Evolutionary conservation across 768 basidiomycete genomes (phyloP).

Genomic region (Termitomyces bulborhizus): DNA sequence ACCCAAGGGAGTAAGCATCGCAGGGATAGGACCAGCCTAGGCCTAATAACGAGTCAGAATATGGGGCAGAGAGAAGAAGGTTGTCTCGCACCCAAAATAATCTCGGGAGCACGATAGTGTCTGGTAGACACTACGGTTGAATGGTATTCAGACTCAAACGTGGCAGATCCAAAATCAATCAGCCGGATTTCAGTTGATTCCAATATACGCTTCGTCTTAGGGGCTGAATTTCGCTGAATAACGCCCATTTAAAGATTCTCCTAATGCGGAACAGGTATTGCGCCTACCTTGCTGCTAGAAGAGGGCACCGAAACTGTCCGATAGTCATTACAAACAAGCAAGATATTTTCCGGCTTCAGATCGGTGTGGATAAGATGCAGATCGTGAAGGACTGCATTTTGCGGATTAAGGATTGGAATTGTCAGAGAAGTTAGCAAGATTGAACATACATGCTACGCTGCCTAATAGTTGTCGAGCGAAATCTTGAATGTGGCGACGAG

Average conservation of each 20-base stretch:
- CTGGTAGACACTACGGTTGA: slow-evolving; percentile 97
- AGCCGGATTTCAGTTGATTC: slow-evolving; percentile 87
- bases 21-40: slow-evolving; percentile 98
- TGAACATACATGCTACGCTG: slow-evolving; percentile 84
- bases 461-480: slow-evolving; percentile 90
- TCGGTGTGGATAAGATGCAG: slow-evolving; percentile 94
- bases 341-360: slow-evolving; percentile 97
- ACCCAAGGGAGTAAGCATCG: slow-evolving; percentile 97
- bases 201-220: slow-evolving; percentile 72
- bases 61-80: neutral
- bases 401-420: slow-evolving; percentile 8
- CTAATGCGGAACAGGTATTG: slow-evolving; percentile 8
- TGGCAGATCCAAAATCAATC: slow-evolving; percentile 98
- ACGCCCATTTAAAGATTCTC: slow-evolving; percentile 3
- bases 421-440: neutral
- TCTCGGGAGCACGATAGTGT: slow-evolving; percentile 98
- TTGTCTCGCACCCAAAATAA: slow-evolving; percentile 76
- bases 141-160: slow-evolving; percentile 97
- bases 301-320: slow-evolving; percentile 52
- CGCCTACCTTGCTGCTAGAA: slow-evolving; percentile 53
- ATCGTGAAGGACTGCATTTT: slow-evolving; percentile 73
- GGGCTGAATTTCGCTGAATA: slow-evolving; percentile 53
- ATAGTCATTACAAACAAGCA: slow-evolving; percentile 84
- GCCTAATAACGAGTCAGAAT: slow-evolving; percentile 40
- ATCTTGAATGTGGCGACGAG: slow-evolving; percentile 91